Evolutionary conservation across 352 stramenopile genomes (phyloP), one percentile per base, ranked within the genome.

Genomic region (Phytophthora pini): DNA sequence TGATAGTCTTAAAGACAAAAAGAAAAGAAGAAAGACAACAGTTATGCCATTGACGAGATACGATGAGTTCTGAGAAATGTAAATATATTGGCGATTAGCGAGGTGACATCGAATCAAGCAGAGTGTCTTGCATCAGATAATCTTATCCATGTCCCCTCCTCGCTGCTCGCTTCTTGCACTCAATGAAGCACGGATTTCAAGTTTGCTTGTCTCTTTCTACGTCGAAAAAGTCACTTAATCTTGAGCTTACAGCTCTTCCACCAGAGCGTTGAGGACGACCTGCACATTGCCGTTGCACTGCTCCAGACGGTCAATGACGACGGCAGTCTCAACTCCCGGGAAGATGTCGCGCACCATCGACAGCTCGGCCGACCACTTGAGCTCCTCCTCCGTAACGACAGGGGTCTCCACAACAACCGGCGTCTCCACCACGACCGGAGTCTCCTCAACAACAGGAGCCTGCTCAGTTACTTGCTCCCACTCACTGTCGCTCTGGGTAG

Each of bases 281-380:
- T 92, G 70, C 41, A 95, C 83, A 56, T 95, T 89, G 69, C 88
- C 88, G 47, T 92, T 88, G 73, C 76, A 84, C 61, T 88, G 78
- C 80, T 94, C 86, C 43, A 95, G 74, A 56, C 77, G 77, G 48
- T 90, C 80, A 50, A 93, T 80, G 29, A 84, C 65, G 24, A 61
- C 39, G 13, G 48, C 56, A 17, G 79, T 60, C 32, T 91, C 79
- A 4, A 82, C 80, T 13, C 67, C 74, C 0, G 88, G 88, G 51
- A 95, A 82, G 56, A 95, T 90, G 73, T 92, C 80, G 46, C 73
- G 82, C 51, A 95, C 76, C 68, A 90, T 88, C 31, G 72, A 72
- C 24, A 95, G 70, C 56, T 94, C 74, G 0, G 61, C 56, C 24
- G 79, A 76, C 88, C 88, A 95, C 76, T 95, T 94, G 50, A 89